Base-by-base conservation (phyloP, 306 rosid species). In the Malus asiatica region DNA sequence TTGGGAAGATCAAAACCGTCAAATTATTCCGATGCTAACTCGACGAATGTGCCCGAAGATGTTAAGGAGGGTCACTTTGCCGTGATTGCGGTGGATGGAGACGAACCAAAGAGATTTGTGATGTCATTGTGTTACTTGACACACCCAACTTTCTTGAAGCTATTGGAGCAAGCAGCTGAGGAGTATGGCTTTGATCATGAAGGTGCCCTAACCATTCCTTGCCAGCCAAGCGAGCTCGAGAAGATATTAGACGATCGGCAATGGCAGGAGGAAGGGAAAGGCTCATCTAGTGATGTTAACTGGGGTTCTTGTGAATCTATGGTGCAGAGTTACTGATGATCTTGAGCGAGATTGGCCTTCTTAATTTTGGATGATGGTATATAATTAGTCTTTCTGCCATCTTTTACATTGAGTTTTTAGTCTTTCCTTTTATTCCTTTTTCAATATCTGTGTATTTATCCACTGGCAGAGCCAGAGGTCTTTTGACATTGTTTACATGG, bases 11-110 rank as follows among this genome's bases (percentile, higher is more conserved):
- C 48, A 20, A 79, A 67, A 61, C 67, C 85, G 10, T 80, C 70
- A 27, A 9, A 30, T 32, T 22, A 33, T 35, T 66, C 64, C 0
- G 58, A 76, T 8, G 73, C 55, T 2, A 78, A 83, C 11, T 59
- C 81, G 3, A 61, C 44, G 22, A 30, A 15, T n/a, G 96, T 92
- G 57, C 97, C 91, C 0, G 79, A 88, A 51, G 98, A 95, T 30
- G 92, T 92, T 33, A 92, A 92, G 64, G 91, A 89, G 83, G 97
- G 98, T 11, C 98, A 95, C 69, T 92, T 95, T 32, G 93, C 93
- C 0, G 97, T 92, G 83, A 83, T 88, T 29, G 97, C 96, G 0
- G 87, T 68, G 59, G 78, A 83, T 15, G 83, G 90, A 29, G 85
- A 85, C 4, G 83, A 80, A 57, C 77, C 86, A 6, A 89, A 82